Evolutionary conservation across 140 eudicot genomes (phyloP).

Genomic region (Stevia rebaudiana): DNA sequence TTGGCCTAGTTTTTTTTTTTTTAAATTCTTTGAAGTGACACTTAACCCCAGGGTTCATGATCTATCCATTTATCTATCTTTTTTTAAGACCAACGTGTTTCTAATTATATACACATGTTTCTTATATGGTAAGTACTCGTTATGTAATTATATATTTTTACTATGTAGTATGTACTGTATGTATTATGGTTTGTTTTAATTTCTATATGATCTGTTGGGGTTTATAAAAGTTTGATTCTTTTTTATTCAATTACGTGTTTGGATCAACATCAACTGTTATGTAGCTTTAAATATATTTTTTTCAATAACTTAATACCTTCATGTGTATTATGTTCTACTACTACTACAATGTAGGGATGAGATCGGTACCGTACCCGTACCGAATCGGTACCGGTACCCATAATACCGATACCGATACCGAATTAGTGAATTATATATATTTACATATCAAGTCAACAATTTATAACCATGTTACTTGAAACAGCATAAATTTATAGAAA

Average conservation of each 20-base stretch:
- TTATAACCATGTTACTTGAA: constrained; percentile 5
- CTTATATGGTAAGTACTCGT: constrained; percentile 3
- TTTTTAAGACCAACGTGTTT: not conserved
- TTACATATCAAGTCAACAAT: not conserved
- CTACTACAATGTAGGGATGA: no score
- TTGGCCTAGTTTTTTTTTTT: not conserved
- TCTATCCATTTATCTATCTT: not conserved
- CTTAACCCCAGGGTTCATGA: not conserved
- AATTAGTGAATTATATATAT: constrained; percentile 5
- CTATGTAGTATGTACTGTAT: not conserved
- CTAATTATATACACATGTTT: not conserved
- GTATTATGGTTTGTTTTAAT: not conserved
- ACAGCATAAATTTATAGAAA: constrained; percentile 93
- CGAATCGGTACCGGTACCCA: no score
- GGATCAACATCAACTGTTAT: not conserved
- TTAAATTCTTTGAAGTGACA: not conserved
- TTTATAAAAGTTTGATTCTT: not conserved
- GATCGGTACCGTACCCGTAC: no score
- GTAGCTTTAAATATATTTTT: not conserved
- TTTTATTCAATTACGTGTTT: not conserved
- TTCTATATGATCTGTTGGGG: not conserved
- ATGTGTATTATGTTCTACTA: constrained; percentile 8
- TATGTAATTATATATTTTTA: not conserved
- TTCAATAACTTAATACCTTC: not conserved
- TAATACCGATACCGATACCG: no score